phyloP scores from a whole-genome alignment of 352 stramenopile genomes.

The Phytophthora idaei region DNA sequence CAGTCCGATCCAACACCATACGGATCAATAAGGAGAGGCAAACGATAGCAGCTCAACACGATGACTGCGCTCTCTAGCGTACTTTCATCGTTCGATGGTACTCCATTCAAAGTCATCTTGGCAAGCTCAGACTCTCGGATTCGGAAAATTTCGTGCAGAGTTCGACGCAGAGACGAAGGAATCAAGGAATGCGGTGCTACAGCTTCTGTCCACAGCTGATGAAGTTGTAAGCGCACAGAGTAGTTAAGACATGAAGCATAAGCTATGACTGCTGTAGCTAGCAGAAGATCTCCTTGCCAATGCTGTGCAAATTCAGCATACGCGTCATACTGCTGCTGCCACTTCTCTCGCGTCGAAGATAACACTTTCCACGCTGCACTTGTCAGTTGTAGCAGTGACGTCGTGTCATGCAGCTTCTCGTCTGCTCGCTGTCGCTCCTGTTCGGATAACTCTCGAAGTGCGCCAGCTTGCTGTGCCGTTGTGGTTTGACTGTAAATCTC shows the following conservation, averaged over 20 bases:
- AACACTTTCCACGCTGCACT: slow-evolving; percentile 63
- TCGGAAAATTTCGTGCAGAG: slow-evolving; percentile 41
- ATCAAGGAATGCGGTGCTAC: slow-evolving; percentile 39
- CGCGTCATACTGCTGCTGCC: slow-evolving; percentile 43
- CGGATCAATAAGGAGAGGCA: slow-evolving; percentile 68
- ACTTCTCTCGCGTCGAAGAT: slow-evolving; percentile 46
- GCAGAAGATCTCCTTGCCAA: slow-evolving; percentile 65
- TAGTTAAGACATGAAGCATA: slow-evolving; percentile 51
- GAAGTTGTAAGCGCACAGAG: slow-evolving; percentile 26
- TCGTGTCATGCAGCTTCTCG: slow-evolving; percentile 54
- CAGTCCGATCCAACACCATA: slow-evolving; percentile 56
- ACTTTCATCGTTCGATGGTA: slow-evolving; percentile 42
- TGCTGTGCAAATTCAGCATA: slow-evolving; percentile 48
- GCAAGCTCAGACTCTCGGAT: slow-evolving; percentile 39
- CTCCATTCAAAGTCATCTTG: slow-evolving; percentile 52
- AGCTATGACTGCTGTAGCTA: slow-evolving; percentile 54
- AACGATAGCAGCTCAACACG: slow-evolving; percentile 41
- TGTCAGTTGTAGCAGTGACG: slow-evolving; percentile 59
- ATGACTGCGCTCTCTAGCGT: slow-evolving; percentile 57
- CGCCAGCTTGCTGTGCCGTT: slow-evolving; percentile 41
- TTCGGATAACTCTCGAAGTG: slow-evolving; percentile 52
- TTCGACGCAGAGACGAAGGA: slow-evolving; percentile 29
- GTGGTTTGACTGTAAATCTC: slow-evolving; percentile 50
- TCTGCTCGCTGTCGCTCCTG: slow-evolving; percentile 56
- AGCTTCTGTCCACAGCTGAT: slow-evolving; percentile 41